Evolutionary conservation across 495 filamentous ascomycete species (phyloP).

Genomic region (Xylaria venustula): DNA sequence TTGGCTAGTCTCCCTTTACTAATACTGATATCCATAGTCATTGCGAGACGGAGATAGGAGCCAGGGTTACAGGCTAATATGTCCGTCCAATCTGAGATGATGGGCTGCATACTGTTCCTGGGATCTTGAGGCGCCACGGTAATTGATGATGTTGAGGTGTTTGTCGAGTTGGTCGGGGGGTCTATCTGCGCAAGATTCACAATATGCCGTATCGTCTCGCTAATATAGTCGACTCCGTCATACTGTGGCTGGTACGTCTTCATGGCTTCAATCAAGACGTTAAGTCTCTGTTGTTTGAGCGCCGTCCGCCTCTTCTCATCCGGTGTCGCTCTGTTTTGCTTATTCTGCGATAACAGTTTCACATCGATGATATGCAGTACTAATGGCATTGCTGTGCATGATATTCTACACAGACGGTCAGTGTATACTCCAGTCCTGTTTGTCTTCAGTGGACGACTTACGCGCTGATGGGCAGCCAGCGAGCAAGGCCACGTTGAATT

Average conservation of each 20-base stretch:
- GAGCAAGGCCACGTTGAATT: constrained; percentile 29
- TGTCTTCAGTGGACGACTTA: constrained; percentile 12
- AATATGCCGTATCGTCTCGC: constrained; percentile 35
- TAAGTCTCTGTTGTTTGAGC: constrained; percentile 34
- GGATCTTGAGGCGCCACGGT: constrained; percentile 2
- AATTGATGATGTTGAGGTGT: constrained; percentile 9
- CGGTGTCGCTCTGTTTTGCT: constrained; percentile 10
- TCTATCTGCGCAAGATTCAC: constrained; percentile 32
- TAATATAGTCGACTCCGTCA: constrained; percentile 34
- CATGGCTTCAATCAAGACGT: constrained; percentile 37
- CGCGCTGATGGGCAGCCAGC: constrained; percentile 34
- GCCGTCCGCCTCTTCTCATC: constrained; percentile 20
- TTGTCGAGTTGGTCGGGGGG: constrained; percentile 5
- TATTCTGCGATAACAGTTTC: constrained; percentile 30
- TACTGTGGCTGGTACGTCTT: constrained; percentile 37
- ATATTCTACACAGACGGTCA: constrained; percentile 17
- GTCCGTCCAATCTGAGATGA: constrained; percentile 34
- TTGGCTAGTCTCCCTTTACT: constrained; percentile 30
- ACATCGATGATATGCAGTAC: constrained; percentile 36
- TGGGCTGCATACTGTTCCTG: constrained; percentile 18
- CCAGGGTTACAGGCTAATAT: constrained; percentile 30
- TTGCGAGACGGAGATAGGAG: constrained; percentile 31
- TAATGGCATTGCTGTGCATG: constrained; percentile 32
- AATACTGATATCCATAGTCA: constrained; percentile 35
- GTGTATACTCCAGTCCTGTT: neutral